Conservation (phyloP, 192 early-diverging fungal species). For the Pilobolus umbonatus region DNA sequence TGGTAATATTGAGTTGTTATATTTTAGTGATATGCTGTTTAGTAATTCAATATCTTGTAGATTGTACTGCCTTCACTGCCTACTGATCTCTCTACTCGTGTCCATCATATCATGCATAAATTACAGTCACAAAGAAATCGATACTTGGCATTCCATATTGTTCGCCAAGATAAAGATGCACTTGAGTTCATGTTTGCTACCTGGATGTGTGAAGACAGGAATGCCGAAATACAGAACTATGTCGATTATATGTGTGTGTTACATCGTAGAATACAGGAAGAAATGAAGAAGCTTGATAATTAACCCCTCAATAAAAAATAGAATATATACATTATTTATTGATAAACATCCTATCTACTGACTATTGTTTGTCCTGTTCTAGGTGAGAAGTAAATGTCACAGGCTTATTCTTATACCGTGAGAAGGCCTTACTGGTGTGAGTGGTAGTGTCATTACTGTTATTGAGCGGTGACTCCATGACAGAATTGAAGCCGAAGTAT, state of each 20-base stretch:
- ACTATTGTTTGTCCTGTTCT: neutral
- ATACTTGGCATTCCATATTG: constrained; percentile 67
- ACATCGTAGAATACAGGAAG: constrained; percentile 83
- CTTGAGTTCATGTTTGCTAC: constrained; percentile 76
- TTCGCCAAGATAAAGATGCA: constrained; percentile 87
- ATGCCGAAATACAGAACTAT: constrained; percentile 85
- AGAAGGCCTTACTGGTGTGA: neutral
- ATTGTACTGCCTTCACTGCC: constrained; percentile 61
- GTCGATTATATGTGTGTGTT: constrained; percentile 89
- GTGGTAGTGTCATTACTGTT: neutral
- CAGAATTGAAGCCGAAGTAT: constrained; percentile 10
- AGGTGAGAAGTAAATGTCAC: neutral
- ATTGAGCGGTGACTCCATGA: constrained; percentile 1
- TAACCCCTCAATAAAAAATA: constrained; percentile 8
- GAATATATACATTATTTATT: neutral
- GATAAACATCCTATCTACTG: neutral
- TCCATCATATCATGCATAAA: constrained; percentile 61
- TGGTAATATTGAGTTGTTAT: constrained; percentile 46
- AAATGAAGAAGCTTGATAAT: constrained; percentile 45
- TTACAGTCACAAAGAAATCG: constrained; percentile 61
- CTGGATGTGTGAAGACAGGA: constrained; percentile 86
- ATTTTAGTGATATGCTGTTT: neutral
- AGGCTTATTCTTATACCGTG: neutral
- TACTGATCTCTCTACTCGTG: constrained; percentile 53
- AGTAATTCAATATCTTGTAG: constrained; percentile 32